These are phyloP conservation scores for Erysimum cheiranthoides DNA, from an alignment of 345 rosid genomes.

Conservation along the genomic window DNA sequence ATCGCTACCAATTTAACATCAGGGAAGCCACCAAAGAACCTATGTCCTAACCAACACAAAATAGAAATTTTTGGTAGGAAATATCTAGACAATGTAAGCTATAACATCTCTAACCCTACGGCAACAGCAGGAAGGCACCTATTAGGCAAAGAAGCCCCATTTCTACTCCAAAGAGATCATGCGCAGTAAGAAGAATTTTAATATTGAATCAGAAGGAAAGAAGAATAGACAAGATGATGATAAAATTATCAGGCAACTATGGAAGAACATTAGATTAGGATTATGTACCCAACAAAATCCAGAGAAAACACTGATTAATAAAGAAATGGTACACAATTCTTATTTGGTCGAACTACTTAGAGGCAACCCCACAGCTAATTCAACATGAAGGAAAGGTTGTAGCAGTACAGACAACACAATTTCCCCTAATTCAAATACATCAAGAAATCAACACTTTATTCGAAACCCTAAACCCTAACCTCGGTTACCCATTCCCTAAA, in stretches of 20 bases:
- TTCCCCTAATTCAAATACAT: constrained; percentile 8
- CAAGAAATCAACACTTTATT: constrained; percentile 10
- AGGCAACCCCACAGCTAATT: not conserved
- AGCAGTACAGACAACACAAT: not conserved
- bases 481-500: constrained; percentile 26
- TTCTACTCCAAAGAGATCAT: not conserved
- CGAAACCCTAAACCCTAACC: constrained; percentile 39
- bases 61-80: not conserved
- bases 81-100: not conserved
- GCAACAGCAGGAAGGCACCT: not conserved
- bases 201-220: not conserved
- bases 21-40: constrained; percentile 10
- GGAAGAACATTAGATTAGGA: not conserved
- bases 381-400: not conserved
- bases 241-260: not conserved
- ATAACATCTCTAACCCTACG: not conserved
- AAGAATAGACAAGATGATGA: not conserved
- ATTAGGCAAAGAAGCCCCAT: not conserved
- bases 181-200: not conserved
- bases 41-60: not conserved
- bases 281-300: not conserved
- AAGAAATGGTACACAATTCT: not conserved
- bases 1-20: not conserved
- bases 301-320: constrained; percentile 7
- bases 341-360: not conserved